Evolutionary conservation across 2,329 filamentous ascomycete genomes (phyloP).

Genomic region (Sporothrix luriei): DNA sequence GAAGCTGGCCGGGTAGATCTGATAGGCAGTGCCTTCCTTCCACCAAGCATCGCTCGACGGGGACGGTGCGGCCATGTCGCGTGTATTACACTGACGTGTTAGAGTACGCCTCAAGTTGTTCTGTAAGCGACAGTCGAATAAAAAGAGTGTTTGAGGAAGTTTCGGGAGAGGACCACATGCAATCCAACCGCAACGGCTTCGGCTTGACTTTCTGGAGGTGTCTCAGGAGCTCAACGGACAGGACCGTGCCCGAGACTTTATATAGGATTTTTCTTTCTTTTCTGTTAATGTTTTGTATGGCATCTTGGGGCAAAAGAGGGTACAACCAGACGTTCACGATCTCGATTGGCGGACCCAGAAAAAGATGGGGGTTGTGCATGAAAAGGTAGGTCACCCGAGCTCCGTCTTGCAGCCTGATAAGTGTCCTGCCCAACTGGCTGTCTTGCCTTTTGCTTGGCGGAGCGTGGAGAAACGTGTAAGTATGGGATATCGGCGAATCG

Average conservation of each 20-base stretch:
- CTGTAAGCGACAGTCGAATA: background rate
- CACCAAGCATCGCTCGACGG: constrained; percentile 33
- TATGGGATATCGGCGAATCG: constrained; percentile 18
- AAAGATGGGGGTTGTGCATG: constrained; percentile 18
- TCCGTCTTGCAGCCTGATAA: constrained; percentile 20
- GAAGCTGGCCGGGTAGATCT: constrained; percentile 61
- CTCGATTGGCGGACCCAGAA: background rate
- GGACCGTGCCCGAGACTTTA: constrained; percentile 1
- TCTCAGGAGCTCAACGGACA: background rate
- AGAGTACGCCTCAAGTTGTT: background rate
- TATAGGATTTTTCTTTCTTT: constrained; percentile 1
- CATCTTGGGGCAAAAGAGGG: constrained; percentile 17
- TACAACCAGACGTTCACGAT: background rate
- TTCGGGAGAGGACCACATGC: background rate
- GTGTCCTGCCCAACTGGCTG: constrained; percentile 18
- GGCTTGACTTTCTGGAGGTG: background rate
- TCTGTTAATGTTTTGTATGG: no score
- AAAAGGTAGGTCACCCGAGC: constrained; percentile 22
- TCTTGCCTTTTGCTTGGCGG: constrained; percentile 3
- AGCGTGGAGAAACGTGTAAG: background rate
- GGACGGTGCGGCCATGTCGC: constrained; percentile 20
- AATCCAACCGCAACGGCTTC: background rate
- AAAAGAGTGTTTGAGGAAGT: background rate
- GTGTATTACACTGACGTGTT: no score
- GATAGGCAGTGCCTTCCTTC: constrained; percentile 37